These are phyloP conservation scores for Cercospora berteroae DNA, from an alignment of 2,329 filamentous ascomycete species.

Conservation along the genomic window DNA sequence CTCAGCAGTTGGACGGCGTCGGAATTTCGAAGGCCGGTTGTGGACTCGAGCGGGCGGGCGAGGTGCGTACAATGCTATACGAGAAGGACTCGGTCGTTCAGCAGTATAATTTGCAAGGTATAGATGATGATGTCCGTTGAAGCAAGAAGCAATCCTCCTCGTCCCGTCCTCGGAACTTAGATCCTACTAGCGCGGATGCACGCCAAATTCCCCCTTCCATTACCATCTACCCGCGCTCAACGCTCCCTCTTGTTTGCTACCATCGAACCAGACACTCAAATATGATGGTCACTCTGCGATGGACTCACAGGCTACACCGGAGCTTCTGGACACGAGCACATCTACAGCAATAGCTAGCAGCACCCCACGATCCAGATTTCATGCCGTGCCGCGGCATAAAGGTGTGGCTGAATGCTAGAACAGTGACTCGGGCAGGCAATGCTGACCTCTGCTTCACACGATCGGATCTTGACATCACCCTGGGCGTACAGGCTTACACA, in stretches of 20 bases:
- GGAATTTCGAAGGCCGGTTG: not conserved
- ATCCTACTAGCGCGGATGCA: conserved; percentile 1
- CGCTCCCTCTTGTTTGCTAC: not conserved
- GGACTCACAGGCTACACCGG: not conserved
- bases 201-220: not conserved
- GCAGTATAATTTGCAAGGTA: not conserved
- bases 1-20: conserved; percentile 1
- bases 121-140: conserved; percentile 1
- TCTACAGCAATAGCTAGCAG: not conserved
- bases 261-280: not conserved
- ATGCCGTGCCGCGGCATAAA: not conserved
- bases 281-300: not conserved
- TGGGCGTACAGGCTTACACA: not conserved
- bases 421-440: not conserved
- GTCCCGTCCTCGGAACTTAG: conserved; percentile 5
- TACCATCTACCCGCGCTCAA: not conserved
- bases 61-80: conserved; percentile 1
- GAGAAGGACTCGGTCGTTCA: not conserved
- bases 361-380: not conserved
- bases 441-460: not conserved
- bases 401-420: not conserved
- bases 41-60: not conserved
- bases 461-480: not conserved
- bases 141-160: conserved; percentile 7
- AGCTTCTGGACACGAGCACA: not conserved